Base-by-base conservation (phyloP, 495 filamentous ascomycete genomes). In the Hypoxylon cercidicola region DNA sequence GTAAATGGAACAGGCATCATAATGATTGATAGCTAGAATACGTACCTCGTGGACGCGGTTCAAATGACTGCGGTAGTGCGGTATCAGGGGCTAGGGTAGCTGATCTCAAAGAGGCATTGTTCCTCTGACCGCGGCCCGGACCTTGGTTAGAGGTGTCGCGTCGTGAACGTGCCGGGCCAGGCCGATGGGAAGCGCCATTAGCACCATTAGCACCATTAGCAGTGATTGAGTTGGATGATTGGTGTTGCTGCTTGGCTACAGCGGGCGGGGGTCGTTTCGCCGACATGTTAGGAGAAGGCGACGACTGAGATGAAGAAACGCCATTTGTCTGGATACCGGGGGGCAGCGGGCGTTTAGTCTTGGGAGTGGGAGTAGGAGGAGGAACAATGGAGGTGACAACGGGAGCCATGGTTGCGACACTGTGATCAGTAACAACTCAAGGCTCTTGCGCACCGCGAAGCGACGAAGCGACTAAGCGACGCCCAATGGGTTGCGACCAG, bases 261-360 rank as follows among this genome's bases (percentile, higher is more conserved):
- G 63, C 62, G 9, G 85, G 75, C 0, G 83, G 83, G 37, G 87
- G 83, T 56, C 85, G 85, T 74, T 89, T 89, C 2, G 86, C 81
- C 11, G 87, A 79, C 62, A 87, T 78, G 20, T 86, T 86, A 35
- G 90, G 89, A 4, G 90, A 91, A 9, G 88, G 83, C 0, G 88
- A 89, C 1, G 86, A 82, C 23, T 83, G 82, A n/a, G 85, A 84
- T 52, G 86, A 76, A 62, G 82, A 83, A 60, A 86, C 83, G 39
- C 87, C 88, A 77, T 90, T 92, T 68, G 87, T 82, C 69, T 90
- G 88, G 48, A 87, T 80, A 41, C 87, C 84, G 48, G 88, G 88
- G 54, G 88, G 88, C 60, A 87, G 81, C 59, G 89, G 89, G 30
- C 89, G 89, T 76, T 92, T 92, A 68, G 89, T 86, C 75, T 92